phyloP scores from a whole-genome alignment of 2,329 filamentous ascomycete genomes.

The Mycosphaerella sp. region DNA sequence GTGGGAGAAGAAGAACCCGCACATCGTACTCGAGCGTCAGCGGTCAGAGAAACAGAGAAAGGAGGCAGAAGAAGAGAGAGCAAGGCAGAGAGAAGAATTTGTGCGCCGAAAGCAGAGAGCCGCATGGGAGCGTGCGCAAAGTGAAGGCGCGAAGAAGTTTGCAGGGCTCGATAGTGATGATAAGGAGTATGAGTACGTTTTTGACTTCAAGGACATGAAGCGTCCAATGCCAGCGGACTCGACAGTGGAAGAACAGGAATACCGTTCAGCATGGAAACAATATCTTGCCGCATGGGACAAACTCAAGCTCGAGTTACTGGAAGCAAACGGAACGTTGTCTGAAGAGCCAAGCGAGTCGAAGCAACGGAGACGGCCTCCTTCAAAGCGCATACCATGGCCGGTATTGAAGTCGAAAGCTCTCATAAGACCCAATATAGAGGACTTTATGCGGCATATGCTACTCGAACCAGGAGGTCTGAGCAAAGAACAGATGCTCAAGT shows the following conservation, averaged over 20 bases:
- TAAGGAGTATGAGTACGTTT: slow-evolving; percentile 43
- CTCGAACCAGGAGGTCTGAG: slow-evolving; percentile 15
- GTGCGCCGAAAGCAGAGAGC: slow-evolving; percentile 37
- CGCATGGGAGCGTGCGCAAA: slow-evolving; percentile 29
- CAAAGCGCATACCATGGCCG: slow-evolving; percentile 61
- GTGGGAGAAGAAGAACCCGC: slow-evolving; percentile 92
- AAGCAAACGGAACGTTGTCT: background rate
- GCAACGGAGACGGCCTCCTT: slow-evolving; percentile 18
- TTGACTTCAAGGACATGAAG: slow-evolving; percentile 18
- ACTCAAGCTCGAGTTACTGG: slow-evolving; percentile 27
- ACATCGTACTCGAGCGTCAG: slow-evolving; percentile 70
- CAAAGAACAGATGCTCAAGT: slow-evolving; percentile 57
- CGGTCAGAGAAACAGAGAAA: slow-evolving; percentile 50
- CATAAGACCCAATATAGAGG: slow-evolving; percentile 54
- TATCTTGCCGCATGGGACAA: slow-evolving; percentile 31
- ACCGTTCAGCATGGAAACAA: slow-evolving; percentile 25
- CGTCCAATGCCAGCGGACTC: slow-evolving; percentile 11
- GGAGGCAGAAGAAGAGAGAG: slow-evolving; percentile 42
- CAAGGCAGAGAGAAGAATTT: slow-evolving; percentile 35
- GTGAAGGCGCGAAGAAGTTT: slow-evolving; percentile 38
- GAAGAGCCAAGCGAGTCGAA: slow-evolving; percentile 6
- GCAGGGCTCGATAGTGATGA: slow-evolving; percentile 25
- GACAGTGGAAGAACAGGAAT: slow-evolving; percentile 19
- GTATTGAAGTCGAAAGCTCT: slow-evolving; percentile 57
- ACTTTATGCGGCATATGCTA: slow-evolving; percentile 61